These are phyloP conservation scores for Chytriomyces confervae DNA, from an alignment of 192 early-diverging fungal genomes.

Conservation along the genomic window DNA sequence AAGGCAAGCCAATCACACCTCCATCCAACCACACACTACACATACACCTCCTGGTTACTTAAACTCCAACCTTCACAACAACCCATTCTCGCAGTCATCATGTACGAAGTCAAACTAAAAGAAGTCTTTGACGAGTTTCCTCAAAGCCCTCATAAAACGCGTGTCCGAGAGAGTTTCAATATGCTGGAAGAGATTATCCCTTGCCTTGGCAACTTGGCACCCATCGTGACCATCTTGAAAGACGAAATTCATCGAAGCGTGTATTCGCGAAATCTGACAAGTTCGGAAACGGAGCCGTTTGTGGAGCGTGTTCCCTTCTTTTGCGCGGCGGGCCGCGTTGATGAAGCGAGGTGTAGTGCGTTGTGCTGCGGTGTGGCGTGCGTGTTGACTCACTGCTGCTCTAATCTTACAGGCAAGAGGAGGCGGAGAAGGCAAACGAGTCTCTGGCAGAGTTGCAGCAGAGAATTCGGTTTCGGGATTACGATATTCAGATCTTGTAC, in stretches of 20 bases:
- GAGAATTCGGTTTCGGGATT: conserved; percentile 55
- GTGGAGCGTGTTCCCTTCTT: conserved; percentile 54
- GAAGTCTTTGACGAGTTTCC: conserved; percentile 47
- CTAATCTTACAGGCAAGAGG: conserved; percentile 27
- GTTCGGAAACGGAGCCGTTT: conserved; percentile 33
- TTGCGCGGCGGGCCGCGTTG: conserved; percentile 33
- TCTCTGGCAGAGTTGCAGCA: conserved; percentile 44
- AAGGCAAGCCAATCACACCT: conserved; percentile 14
- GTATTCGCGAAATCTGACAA: conserved; percentile 48
- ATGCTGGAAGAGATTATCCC: conserved; percentile 46
- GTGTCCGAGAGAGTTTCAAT: conserved; percentile 39
- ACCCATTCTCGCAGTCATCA: conserved; percentile 31
- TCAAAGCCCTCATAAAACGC: conserved; percentile 29
- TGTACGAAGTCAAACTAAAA: conserved; percentile 52
- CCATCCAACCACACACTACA: background rate
- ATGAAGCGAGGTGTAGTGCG: conserved; percentile 28
- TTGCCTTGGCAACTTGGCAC: conserved; percentile 32
- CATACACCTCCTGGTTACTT: conserved; percentile 7
- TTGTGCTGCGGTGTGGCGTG: background rate
- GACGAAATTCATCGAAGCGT: conserved; percentile 48
- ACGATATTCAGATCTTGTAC: conserved; percentile 56
- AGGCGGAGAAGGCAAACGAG: conserved; percentile 40
- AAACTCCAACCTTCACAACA: background rate
- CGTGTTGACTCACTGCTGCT: background rate
- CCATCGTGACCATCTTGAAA: conserved; percentile 36